These are phyloP conservation scores for Heterobasidion occidentale DNA, from an alignment of 1,284 basidiomycete genomes.

Conservation along the genomic window DNA sequence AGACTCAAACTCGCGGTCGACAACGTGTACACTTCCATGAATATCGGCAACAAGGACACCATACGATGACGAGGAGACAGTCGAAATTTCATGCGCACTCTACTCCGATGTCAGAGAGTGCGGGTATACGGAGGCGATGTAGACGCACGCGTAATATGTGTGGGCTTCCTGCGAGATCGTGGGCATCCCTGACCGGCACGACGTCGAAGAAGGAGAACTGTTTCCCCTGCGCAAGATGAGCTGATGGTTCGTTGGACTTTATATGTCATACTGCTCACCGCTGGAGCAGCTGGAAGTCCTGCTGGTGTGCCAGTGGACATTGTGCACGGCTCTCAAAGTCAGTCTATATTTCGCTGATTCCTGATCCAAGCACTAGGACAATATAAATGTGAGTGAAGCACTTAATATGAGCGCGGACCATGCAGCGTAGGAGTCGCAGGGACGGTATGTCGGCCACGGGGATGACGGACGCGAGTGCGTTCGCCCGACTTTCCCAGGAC, in stretches of 20 bases:
- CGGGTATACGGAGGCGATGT: background rate
- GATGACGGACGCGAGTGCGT: too few relatives aligned
- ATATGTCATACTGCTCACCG: background rate
- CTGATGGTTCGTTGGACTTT: background rate
- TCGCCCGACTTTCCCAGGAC: too few relatives aligned
- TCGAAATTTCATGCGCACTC: slow-evolving; percentile 68
- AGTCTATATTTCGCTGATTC: background rate
- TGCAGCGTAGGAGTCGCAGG: too few relatives aligned
- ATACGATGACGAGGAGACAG: slow-evolving; percentile 49
- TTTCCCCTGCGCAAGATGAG: slow-evolving; percentile 52
- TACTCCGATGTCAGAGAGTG: slow-evolving; percentile 18
- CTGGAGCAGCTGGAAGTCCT: background rate
- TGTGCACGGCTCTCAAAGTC: background rate
- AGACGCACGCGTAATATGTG: slow-evolving; percentile 64
- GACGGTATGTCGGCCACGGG: too few relatives aligned
- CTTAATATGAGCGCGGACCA: background rate
- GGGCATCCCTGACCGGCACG: slow-evolving; percentile 68
- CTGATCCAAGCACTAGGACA: background rate
- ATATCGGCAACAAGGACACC: slow-evolving; percentile 75
- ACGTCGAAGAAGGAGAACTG: slow-evolving; percentile 82
- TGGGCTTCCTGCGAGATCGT: slow-evolving; percentile 69
- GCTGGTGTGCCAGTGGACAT: background rate
- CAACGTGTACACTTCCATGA: slow-evolving; percentile 70
- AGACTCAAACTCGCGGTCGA: slow-evolving; percentile 71
- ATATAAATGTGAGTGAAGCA: background rate